Conservation (phyloP, 352 stramenopile genomes). For the Globisporangium camurandrum region DNA sequence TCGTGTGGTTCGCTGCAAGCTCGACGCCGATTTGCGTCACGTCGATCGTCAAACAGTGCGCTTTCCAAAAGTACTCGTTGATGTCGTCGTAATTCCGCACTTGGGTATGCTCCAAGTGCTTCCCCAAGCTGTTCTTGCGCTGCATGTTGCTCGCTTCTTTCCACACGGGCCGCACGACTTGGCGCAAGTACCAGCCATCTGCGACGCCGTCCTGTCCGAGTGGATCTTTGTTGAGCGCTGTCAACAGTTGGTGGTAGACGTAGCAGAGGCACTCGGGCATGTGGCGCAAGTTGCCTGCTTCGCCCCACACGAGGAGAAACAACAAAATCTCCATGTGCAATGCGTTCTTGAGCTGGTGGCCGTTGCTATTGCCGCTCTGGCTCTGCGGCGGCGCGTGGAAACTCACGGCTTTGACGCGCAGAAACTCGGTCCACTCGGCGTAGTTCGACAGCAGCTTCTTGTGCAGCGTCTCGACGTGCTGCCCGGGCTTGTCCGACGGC, state of each 20-base stretch:
- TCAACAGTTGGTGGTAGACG: constrained; percentile 90
- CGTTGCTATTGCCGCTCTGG: no score
- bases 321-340: constrained; percentile 92
- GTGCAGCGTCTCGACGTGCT: constrained; percentile 56
- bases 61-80: constrained; percentile 80
- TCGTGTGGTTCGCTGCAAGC: constrained; percentile 50
- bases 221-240: constrained; percentile 37
- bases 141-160: constrained; percentile 70
- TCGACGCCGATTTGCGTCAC: constrained; percentile 37
- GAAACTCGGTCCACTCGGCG: constrained; percentile 65
- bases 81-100: constrained; percentile 81
- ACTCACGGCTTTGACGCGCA: constrained; percentile 69
- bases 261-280: constrained; percentile 97
- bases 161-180: constrained; percentile 63
- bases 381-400: no score
- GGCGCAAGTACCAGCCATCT: constrained; percentile 50
- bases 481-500: constrained; percentile 34
- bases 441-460: constrained; percentile 75
- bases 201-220: constrained; percentile 27
- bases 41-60: constrained; percentile 48
- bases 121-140: constrained; percentile 44
- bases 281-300: constrained; percentile 94
- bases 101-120: constrained; percentile 63
- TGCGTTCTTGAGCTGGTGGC: no score
- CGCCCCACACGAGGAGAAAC: constrained; percentile 96